Conservation (phyloP, 2,329 filamentous ascomycete species). For the Cladosporium cucumerinum region DNA sequence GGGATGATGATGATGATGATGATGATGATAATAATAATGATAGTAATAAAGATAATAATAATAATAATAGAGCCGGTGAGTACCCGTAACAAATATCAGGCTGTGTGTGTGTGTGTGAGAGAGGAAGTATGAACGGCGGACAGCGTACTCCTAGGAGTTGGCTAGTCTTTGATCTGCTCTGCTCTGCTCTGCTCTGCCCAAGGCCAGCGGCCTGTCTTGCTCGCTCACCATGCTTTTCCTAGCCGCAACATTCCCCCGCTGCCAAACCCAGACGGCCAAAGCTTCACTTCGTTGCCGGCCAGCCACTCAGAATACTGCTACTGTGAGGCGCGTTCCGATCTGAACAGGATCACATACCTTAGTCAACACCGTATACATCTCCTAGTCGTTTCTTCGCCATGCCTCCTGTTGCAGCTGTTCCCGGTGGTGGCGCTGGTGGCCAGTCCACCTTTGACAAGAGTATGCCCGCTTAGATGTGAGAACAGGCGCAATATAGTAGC, state of each 20-base stretch:
- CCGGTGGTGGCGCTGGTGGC: slow-evolving; percentile 40
- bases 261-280: slow-evolving; percentile 4
- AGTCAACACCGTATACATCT: neutral
- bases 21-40: neutral
- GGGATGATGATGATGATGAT: neutral
- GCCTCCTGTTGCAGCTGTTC: slow-evolving; percentile 30
- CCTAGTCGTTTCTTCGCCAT: slow-evolving; percentile 22
- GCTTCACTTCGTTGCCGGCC: neutral
- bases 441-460: slow-evolving; percentile 70
- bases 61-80: no score
- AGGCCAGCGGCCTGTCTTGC: neutral
- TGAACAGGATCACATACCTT: neutral
- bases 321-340: neutral
- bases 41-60: neutral
- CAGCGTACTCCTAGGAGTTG: neutral
- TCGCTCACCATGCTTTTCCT: slow-evolving; percentile 2
- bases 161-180: neutral
- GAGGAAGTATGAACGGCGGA: neutral
- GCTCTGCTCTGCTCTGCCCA: no score
- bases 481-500: slow-evolving; percentile 8
- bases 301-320: neutral
- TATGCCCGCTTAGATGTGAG: slow-evolving; percentile 39
- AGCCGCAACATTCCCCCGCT: slow-evolving; percentile 6
- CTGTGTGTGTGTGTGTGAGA: neutral
- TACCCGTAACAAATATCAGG: neutral